phyloP scores from a whole-genome alignment of 306 rosid genomes.

The Biancaea sappan region DNA sequence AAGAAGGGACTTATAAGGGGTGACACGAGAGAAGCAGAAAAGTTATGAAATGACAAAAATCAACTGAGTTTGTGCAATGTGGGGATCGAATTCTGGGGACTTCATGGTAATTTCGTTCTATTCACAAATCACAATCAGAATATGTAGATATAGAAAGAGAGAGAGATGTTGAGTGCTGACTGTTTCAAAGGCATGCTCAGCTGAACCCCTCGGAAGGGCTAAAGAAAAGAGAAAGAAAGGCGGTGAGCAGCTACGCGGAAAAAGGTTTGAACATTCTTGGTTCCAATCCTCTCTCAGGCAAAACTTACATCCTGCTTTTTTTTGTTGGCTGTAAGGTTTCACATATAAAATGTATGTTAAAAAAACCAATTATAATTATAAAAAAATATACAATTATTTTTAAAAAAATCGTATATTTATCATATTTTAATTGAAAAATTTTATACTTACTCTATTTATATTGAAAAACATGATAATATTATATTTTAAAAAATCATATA shows the following conservation, averaged over 20 bases:
- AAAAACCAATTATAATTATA: no score
- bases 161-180: conserved; percentile 32
- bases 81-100: conserved; percentile 30
- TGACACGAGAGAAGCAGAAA: conserved; percentile 38
- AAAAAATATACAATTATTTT: no score
- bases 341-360: no score
- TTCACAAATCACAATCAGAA: neutral
- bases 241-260: conserved; percentile 53
- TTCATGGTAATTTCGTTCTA: neutral
- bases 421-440: no score
- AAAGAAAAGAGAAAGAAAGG: neutral
- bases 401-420: no score
- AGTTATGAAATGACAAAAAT: conserved; percentile 34
- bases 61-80: conserved; percentile 21
- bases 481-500: no score
- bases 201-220: conserved; percentile 32
- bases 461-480: no score
- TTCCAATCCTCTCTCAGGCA: no score
- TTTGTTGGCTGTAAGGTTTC: no score
- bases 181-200: conserved; percentile 44
- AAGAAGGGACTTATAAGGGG: conserved; percentile 40
- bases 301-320: no score
- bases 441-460: no score
- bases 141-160: no score
- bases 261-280: conserved; percentile 41